These are phyloP conservation scores for Sarocladium oryzae DNA, from an alignment of 2,329 filamentous ascomycete species.

Conservation along the genomic window DNA sequence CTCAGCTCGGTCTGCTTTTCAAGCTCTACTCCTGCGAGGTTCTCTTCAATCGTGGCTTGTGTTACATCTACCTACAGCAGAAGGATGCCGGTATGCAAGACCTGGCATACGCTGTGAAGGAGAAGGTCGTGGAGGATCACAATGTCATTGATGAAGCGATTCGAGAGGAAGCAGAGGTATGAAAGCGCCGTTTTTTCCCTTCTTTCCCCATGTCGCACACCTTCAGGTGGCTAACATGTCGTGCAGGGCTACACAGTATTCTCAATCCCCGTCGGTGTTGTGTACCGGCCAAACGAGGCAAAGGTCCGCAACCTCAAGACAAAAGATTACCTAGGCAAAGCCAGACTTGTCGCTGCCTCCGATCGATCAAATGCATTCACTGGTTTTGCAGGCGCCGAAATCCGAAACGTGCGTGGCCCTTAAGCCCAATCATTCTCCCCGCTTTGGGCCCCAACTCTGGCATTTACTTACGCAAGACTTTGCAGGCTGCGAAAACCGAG, in stretches of 20 bases:
- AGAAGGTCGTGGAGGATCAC: slow-evolving; percentile 94
- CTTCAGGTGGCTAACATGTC: slow-evolving; percentile 19
- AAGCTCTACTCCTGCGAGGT: slow-evolving; percentile 97
- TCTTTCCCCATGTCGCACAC: neutral
- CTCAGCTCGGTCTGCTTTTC: slow-evolving; percentile 90
- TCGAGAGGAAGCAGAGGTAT: slow-evolving; percentile 81
- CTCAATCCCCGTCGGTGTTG: slow-evolving; percentile 90
- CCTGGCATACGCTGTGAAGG: slow-evolving; percentile 81
- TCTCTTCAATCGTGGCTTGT: slow-evolving; percentile 92
- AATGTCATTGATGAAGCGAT: slow-evolving; percentile 98
- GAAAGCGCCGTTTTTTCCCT: slow-evolving; percentile 14
- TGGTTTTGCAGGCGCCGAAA: slow-evolving; percentile 72
- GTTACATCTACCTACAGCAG: slow-evolving; percentile 95
- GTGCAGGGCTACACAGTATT: slow-evolving; percentile 94
- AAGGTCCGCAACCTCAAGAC: slow-evolving; percentile 98
- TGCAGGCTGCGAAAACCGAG: slow-evolving; percentile 42
- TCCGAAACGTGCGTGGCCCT: slow-evolving; percentile 57
- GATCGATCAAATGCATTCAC: slow-evolving; percentile 76
- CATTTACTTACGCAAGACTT: neutral
- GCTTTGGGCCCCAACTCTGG: slow-evolving; percentile 13
- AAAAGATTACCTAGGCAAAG: slow-evolving; percentile 95
- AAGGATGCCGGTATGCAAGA: slow-evolving; percentile 87
- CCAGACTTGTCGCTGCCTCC: slow-evolving; percentile 83
- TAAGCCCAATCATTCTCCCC: neutral
- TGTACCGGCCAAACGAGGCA: slow-evolving; percentile 93